Evolutionary conservation across 768 basidiomycete genomes (phyloP).

Genomic region (Tricholoma flavovirens): DNA sequence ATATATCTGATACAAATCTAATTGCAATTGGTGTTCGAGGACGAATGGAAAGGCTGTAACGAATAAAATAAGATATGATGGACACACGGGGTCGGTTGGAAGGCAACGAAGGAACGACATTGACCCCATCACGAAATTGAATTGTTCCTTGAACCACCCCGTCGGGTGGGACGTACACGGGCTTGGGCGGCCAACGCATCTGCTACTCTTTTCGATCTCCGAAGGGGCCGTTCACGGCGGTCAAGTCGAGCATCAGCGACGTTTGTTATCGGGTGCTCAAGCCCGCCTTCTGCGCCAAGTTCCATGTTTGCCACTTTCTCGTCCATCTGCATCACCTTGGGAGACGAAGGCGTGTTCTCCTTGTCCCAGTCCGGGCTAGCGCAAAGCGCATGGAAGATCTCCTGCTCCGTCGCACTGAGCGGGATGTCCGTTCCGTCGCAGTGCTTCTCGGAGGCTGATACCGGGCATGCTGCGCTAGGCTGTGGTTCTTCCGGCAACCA

Average conservation of each 20-base stretch:
- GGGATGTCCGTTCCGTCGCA: conserved; percentile 36
- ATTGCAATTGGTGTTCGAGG: conserved; percentile 6
- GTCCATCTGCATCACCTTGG: conserved; percentile 8
- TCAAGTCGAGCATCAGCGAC: neutral
- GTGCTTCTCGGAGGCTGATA: conserved; percentile 4
- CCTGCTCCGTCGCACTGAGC: conserved; percentile 63
- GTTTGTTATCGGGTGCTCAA: neutral
- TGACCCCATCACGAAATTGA: conserved; percentile 29
- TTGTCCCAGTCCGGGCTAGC: conserved; percentile 52
- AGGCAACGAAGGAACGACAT: conserved; percentile 7
- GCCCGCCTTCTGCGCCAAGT: neutral
- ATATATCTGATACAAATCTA: conserved; percentile 32
- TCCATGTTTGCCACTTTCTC: conserved; percentile 3
- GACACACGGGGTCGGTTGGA: neutral
- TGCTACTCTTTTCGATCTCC: conserved; percentile 67
- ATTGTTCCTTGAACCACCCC: conserved; percentile 33
- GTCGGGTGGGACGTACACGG: conserved; percentile 33
- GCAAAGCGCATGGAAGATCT: conserved; percentile 64
- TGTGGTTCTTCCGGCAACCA: conserved; percentile 18
- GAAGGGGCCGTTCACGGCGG: conserved; percentile 33
- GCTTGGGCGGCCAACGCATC: conserved; percentile 47
- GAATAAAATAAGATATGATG: conserved; percentile 6
- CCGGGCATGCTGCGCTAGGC: neutral
- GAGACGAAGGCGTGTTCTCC: conserved; percentile 20
- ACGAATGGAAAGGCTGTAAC: neutral